Evolutionary conservation across 1,284 basidiomycete species (phyloP).

Genomic region (Microbotryum intermedium): DNA sequence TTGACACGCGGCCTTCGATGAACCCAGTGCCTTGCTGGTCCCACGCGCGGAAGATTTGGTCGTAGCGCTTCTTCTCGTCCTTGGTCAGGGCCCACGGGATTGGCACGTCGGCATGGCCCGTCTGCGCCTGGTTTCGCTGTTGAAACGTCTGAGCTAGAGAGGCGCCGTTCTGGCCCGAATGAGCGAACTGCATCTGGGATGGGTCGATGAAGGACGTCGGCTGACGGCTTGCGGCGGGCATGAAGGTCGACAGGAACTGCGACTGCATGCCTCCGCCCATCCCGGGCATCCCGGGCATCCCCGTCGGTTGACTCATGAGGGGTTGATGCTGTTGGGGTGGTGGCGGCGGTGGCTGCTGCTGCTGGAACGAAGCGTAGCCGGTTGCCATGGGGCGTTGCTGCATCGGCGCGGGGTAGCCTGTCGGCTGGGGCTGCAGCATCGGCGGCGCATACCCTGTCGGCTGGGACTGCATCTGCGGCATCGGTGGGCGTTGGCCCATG

Average conservation of each 20-base stretch:
- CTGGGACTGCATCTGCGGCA: constrained; percentile 24
- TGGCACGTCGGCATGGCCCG: constrained; percentile 60
- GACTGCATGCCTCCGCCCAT: constrained; percentile 61
- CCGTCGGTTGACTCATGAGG: constrained; percentile 59
- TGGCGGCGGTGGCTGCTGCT: constrained; percentile 41
- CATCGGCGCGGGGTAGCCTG: constrained; percentile 28
- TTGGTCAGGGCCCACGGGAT: constrained; percentile 83
- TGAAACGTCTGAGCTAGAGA: constrained; percentile 65
- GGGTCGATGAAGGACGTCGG: constrained; percentile 20
- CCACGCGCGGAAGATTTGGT: constrained; percentile 95
- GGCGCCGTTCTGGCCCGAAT: constrained; percentile 35
- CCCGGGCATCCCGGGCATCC: constrained; percentile 44
- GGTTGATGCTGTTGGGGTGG: constrained; percentile 49
- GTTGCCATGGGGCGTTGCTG: constrained; percentile 24
- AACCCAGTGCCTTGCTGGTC: constrained; percentile 75
- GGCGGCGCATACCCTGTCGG: constrained; percentile 45
- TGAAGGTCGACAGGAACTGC: constrained; percentile 62
- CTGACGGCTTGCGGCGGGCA: constrained; percentile 23
- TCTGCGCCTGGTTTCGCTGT: constrained; percentile 61
- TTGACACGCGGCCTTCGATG: constrained; percentile 65
- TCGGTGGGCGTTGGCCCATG: constrained; percentile 17
- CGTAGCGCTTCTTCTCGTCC: constrained; percentile 93
- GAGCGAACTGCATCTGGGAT: constrained; percentile 34
- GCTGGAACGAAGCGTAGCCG: constrained; percentile 43
- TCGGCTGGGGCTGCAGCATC: constrained; percentile 37